Conservation (phyloP, 129 eudicot species). For the Chrysanthemum seticuspe region DNA sequence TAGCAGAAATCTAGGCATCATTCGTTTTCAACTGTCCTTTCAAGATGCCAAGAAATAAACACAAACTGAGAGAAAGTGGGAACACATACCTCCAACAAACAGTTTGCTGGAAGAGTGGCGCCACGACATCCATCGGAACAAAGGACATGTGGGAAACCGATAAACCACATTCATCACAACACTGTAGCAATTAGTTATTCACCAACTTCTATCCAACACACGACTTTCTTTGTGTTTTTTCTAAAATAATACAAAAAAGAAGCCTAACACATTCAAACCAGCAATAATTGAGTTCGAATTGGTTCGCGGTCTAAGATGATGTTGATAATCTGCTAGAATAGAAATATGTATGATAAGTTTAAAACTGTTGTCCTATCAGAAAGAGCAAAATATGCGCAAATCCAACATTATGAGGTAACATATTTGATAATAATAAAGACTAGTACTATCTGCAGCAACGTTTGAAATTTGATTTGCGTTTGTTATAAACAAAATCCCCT, state of each 20-base stretch:
- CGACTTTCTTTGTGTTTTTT: background rate
- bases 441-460: background rate
- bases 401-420: background rate
- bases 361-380: background rate
- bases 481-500: background rate
- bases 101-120: slow-evolving; percentile 48
- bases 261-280: background rate
- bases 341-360: background rate
- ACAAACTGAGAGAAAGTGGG: slow-evolving; percentile 4
- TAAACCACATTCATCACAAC: slow-evolving; percentile 23
- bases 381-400: background rate
- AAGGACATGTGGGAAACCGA: slow-evolving; percentile 22
- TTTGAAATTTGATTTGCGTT: background rate
- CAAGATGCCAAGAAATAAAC: background rate
- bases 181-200: background rate
- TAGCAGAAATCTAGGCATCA: background rate
- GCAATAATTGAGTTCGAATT: background rate
- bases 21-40: no score
- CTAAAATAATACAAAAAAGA: background rate
- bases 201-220: background rate
- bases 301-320: background rate
- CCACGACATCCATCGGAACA: slow-evolving; percentile 31
- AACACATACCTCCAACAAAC: slow-evolving; percentile 64
- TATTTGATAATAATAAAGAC: background rate
- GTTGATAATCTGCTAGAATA: background rate